Base-by-base conservation (phyloP, 1,284 basidiomycete species). In the Boletus sp. region DNA sequence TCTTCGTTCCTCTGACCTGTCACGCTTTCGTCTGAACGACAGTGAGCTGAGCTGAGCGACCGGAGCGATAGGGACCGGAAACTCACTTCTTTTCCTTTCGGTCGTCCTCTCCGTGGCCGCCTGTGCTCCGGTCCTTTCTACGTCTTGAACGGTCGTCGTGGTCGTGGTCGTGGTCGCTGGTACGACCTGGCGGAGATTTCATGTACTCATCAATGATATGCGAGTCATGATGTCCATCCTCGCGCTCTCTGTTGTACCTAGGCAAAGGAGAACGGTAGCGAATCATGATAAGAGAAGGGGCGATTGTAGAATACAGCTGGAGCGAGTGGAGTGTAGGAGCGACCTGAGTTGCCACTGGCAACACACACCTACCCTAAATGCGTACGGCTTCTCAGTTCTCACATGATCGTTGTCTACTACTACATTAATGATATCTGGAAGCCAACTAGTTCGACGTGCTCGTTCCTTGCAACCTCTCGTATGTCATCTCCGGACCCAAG, bases 1-100 rank as follows among this genome's bases (percentile, higher is more conserved):
- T 65, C 78, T 85, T 42, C 87, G 77, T 65, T 92, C 90, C 68
- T 86, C 88, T 43, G 86, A 92, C 71, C 84, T 91, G 75, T 94
- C 83, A 65, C 92, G 78, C 76, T 91, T 89, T 67, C 88, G 81
- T 73, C 91, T 91, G 65, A 56, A 61, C 59, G 58, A 52, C 58
- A 58, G 37, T 63, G 61, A 61, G 66, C 29, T 36, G 39, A 51
- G 29, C 15, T 3, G 49, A 42, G 35, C 22, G 35, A 15, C 53
- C 51, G 48, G 53, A 51, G 31, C n/a, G 20, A 50, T 51, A 31
- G 47, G n/a, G 45, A 18, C 48, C 12, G 22, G 22, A 53, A 20
- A 73, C 82, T 57, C 65, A 89, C 90, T 84, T 90, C 70, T 86
- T 90, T 29, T 82, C 81, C 68, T 77, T 84, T 62, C 68, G 73